phyloP scores from a whole-genome alignment of 148 eudicot genomes.

The Rhododendron vialii region DNA sequence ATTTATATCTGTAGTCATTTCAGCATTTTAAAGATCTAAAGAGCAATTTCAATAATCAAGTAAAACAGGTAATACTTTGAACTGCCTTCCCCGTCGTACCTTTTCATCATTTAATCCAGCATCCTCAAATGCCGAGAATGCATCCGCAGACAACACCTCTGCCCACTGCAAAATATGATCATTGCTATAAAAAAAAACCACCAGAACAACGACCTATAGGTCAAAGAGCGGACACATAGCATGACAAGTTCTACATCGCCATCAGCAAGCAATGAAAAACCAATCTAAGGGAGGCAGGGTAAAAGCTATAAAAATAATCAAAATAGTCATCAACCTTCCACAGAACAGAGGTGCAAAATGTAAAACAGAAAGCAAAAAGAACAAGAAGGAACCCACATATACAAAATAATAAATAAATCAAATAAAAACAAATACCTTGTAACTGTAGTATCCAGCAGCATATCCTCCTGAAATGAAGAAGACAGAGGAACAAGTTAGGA shows the following conservation, averaged over 20 bases:
- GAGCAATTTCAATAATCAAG: background rate
- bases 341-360: background rate
- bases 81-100: conserved; percentile 34
- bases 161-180: conserved; percentile 78
- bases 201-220: background rate
- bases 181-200: background rate
- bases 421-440: conserved; percentile 56
- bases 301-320: background rate
- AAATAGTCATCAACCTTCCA: background rate
- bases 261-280: background rate
- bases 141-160: conserved; percentile 98
- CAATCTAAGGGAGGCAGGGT: background rate
- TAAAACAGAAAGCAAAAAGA: background rate
- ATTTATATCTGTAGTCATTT: background rate
- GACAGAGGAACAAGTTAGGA: conserved; percentile 9
- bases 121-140: conserved; percentile 98
- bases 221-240: background rate
- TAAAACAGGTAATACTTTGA: background rate
- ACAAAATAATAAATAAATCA: background rate
- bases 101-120: conserved; percentile 74
- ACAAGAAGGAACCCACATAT: background rate
- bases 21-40: background rate
- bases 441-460: conserved; percentile 99
- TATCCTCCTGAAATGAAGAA: conserved; percentile 60
- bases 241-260: background rate